phyloP scores from a whole-genome alignment of 2,329 filamentous ascomycete genomes.

The Fusarium cyanostomum region DNA sequence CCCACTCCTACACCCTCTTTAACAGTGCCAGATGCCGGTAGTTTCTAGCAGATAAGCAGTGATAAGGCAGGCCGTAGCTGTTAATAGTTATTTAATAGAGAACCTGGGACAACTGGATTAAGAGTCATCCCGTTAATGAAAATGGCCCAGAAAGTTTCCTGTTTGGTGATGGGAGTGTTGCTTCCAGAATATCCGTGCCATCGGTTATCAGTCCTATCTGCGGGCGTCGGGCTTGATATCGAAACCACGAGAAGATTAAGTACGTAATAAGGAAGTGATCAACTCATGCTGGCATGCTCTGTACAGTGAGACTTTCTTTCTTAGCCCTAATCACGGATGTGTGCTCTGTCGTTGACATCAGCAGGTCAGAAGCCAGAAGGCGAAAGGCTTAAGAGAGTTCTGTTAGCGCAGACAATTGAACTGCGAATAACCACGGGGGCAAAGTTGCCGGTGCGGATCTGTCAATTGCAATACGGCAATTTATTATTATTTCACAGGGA shows the following conservation, averaged over 20 bases:
- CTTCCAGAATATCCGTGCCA: not conserved
- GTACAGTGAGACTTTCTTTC: not conserved
- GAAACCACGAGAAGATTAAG: not conserved
- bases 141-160: constrained; percentile 5
- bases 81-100: not conserved
- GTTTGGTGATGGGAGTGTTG: not conserved
- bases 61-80: no score
- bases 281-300: no score
- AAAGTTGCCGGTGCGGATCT: not conserved
- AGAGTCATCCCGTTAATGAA: not conserved
- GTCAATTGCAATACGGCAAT: no score
- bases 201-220: not conserved
- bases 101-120: no score
- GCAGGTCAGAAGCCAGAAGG: not conserved
- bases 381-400: not conserved
- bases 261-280: no score
- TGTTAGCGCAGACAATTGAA: not conserved
- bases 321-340: not conserved
- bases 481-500: no score
- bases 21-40: constrained; percentile 22
- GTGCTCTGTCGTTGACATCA: not conserved
- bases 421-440: not conserved
- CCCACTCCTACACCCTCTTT: constrained; percentile 15
- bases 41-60: constrained; percentile 14
- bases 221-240: not conserved